A percentile compares a stretch with the other conserved stretches of the same genome.
Evolutionary conservation across 805 yeast genomes (phyloP).

Genomic region (Hanseniaspora pseudoguilliermondii): DNA sequence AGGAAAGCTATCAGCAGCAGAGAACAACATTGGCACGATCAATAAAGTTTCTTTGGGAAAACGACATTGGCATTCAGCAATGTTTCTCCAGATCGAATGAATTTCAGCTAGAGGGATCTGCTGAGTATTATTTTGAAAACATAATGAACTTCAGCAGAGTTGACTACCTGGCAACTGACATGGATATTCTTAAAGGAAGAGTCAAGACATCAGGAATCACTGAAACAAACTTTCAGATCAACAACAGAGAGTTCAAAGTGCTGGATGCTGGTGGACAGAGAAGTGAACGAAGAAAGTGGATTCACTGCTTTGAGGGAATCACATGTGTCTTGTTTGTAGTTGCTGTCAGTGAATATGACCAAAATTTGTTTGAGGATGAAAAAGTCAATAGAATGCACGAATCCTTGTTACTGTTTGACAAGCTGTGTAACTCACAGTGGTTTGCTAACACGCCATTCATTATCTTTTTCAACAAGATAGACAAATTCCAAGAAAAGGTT

Average conservation of each 20-base stretch:
- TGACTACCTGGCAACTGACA: slow-evolving; percentile 57
- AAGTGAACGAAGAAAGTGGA: slow-evolving; percentile 85
- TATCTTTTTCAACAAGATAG: slow-evolving; percentile 78
- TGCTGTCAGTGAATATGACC: slow-evolving; percentile 88
- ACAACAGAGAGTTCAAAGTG: slow-evolving; percentile 55
- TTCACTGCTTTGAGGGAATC: slow-evolving; percentile 83
- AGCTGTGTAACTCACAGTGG: slow-evolving; percentile 76
- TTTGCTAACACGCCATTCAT: slow-evolving; percentile 78
- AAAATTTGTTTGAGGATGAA: slow-evolving; percentile 79
- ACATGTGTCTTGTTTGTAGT: slow-evolving; percentile 78
- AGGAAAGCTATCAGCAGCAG: slow-evolving; percentile 8
- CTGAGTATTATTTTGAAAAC: slow-evolving; percentile 67
- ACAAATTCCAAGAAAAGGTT: slow-evolving; percentile 63
- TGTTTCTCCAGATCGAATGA: slow-evolving; percentile 52
- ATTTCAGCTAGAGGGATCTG: slow-evolving; percentile 76
- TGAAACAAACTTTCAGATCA: slow-evolving; percentile 65
- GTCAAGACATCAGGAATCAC: slow-evolving; percentile 94
- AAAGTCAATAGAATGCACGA: slow-evolving; percentile 84
- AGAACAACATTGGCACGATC: slow-evolving; percentile 47
- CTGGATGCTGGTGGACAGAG: slow-evolving; percentile 96
- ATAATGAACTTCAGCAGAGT: slow-evolving; percentile 52
- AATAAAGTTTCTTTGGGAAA: slow-evolving; percentile 52
- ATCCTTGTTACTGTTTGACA: slow-evolving; percentile 68
- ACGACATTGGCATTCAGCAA: slow-evolving; percentile 52
- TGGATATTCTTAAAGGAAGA: slow-evolving; percentile 78